Evolutionary conservation across 257 asterid genomes (phyloP).

Genomic region (Catharanthus roseus): DNA sequence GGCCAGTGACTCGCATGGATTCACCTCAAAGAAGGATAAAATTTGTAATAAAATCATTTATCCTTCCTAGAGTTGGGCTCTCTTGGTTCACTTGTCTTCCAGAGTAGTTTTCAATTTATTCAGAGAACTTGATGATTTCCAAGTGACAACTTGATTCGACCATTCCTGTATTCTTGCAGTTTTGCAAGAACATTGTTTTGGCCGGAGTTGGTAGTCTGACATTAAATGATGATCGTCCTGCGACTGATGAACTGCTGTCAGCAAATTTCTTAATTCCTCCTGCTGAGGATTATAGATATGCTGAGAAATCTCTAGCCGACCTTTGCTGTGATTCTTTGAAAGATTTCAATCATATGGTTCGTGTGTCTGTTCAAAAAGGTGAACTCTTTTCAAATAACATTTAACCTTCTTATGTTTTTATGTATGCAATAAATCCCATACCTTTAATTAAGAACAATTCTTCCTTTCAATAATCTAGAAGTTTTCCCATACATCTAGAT

Average conservation of each 20-base stretch:
- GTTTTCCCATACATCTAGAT: not conserved
- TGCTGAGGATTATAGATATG: conserved; percentile 28
- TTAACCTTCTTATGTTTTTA: not conserved
- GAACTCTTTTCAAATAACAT: not conserved
- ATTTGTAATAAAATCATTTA: too few relatives aligned
- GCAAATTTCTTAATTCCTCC: conserved; percentile 77
- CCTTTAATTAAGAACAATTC: too few relatives aligned
- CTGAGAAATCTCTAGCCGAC: conserved; percentile 74
- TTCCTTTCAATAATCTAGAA: not conserved
- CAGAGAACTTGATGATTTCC: conserved; percentile 9
- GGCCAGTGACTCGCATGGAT: too few relatives aligned
- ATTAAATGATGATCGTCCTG: conserved; percentile 66
- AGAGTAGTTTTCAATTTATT: conserved; percentile 11
- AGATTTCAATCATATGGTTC: conserved; percentile 97
- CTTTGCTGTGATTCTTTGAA: conserved; percentile 85
- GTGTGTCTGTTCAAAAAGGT: conserved; percentile 84
- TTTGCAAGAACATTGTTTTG: conserved; percentile 92
- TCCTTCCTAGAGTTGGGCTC: too few relatives aligned
- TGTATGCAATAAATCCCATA: too few relatives aligned
- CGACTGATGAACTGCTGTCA: conserved; percentile 56
- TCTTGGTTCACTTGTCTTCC: too few relatives aligned
- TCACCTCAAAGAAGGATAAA: too few relatives aligned
- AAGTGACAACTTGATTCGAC: not conserved
- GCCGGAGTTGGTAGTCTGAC: conserved; percentile 99
- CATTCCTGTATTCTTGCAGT: conserved; percentile 37